A percentile compares a stretch with the other conserved stretches of the same genome.
Evolutionary conservation across 176 grass and related monocot genomes (phyloP).

Genomic region (Puccinellia tenuiflora): DNA sequence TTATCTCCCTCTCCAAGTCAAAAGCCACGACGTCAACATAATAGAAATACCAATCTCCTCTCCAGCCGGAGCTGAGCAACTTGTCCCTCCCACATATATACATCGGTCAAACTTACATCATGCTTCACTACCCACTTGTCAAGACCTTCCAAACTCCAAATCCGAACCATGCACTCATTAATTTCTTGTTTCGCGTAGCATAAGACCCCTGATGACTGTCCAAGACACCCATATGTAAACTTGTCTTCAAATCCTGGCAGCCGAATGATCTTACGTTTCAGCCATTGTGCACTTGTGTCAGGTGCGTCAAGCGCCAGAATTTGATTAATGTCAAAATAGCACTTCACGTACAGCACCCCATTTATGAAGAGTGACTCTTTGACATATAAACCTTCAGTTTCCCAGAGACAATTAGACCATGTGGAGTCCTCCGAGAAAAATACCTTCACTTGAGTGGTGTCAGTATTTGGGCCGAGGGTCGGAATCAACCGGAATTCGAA

Average conservation of each 20-base stretch:
- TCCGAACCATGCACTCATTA: not conserved
- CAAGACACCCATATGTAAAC: not conserved
- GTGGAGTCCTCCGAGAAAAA: not conserved
- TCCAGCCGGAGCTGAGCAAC: not conserved
- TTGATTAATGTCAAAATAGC: too few species aligned
- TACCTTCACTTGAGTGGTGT: not conserved
- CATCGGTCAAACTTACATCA: not conserved
- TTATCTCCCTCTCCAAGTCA: not conserved
- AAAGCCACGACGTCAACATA: not conserved
- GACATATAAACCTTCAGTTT: too few species aligned
- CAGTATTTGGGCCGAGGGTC: too few species aligned
- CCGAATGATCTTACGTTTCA: not conserved
- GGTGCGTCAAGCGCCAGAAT: too few species aligned
- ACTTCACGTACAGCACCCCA: too few species aligned
- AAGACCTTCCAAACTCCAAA: slow-evolving; percentile 6
- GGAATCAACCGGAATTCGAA: not conserved
- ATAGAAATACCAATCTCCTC: not conserved
- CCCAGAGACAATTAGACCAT: not conserved
- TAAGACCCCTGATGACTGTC: slow-evolving; percentile 7
- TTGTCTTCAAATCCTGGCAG: not conserved
- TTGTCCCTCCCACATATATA: not conserved
- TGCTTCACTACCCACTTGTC: slow-evolving; percentile 11
- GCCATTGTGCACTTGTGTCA: not conserved
- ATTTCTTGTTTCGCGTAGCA: not conserved
- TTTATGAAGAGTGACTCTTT: too few species aligned